Evolutionary conservation across 2,329 filamentous ascomycete genomes (phyloP).

Genomic region (Chalara sp.): DNA sequence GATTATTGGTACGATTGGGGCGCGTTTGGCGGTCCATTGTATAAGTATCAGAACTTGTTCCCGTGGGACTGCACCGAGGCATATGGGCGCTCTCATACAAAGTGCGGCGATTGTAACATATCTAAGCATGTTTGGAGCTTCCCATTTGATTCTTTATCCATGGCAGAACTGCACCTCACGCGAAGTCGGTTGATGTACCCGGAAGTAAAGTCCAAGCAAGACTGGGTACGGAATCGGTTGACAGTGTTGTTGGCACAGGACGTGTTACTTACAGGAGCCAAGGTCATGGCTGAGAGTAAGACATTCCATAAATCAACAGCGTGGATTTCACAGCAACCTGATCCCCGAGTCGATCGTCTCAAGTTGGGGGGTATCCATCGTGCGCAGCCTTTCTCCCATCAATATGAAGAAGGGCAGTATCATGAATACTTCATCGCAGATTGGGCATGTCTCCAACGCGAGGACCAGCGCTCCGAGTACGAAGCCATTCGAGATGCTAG

Average conservation of each 20-base stretch:
- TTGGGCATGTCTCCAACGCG: slow-evolving; percentile 11
- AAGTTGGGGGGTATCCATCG: slow-evolving; percentile 37
- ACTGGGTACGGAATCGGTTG: slow-evolving; percentile 32
- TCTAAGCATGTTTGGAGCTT: slow-evolving; percentile 31
- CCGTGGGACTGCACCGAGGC: slow-evolving; percentile 43
- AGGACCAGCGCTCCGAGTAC: slow-evolving; percentile 11
- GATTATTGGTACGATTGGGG: slow-evolving; percentile 43
- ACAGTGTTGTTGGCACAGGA: slow-evolving; percentile 28
- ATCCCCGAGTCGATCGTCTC: slow-evolving; percentile 23
- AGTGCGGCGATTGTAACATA: slow-evolving; percentile 35
- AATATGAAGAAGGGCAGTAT: slow-evolving; percentile 28
- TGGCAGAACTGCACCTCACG: neutral
- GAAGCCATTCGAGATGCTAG: slow-evolving; percentile 13
- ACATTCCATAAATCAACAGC: slow-evolving; percentile 25
- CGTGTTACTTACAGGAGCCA: slow-evolving; percentile 26
- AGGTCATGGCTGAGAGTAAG: slow-evolving; percentile 29
- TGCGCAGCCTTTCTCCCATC: slow-evolving; percentile 35
- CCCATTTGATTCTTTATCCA: neutral
- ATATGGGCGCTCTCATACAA: slow-evolving; percentile 29
- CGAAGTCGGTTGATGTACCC: slow-evolving; percentile 16
- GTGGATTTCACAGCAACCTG: slow-evolving; percentile 27
- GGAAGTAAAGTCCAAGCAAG: slow-evolving; percentile 25
- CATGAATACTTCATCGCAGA: slow-evolving; percentile 16
- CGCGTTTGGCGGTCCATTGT: slow-evolving; percentile 31
- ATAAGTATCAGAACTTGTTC: slow-evolving; percentile 35